Base-by-base conservation (phyloP, 2,329 filamentous ascomycete genomes). In the Zasmidium angulare region DNA sequence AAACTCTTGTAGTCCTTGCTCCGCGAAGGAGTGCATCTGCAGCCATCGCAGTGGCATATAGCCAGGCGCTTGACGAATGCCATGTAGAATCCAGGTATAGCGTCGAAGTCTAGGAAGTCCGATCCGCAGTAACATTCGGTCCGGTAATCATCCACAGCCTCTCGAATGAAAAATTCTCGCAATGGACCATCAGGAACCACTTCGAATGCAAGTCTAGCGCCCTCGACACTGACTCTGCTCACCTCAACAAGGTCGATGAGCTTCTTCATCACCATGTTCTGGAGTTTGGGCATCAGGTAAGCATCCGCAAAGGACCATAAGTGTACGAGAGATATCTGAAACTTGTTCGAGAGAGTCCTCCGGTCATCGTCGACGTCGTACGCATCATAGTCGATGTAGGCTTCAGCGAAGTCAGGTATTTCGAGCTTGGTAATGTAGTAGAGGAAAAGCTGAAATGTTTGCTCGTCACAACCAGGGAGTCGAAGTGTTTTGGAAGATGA, bases 371-470 rank as follows among this genome's bases (percentile, higher is more conserved):
- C n/a, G 36, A 17, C n/a, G 29, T 19, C 36, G 11, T 17, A 3
- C 7, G 36, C n/a, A 9, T 43, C 12, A 17, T 9, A 43, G 3
- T 17, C 11, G 6, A 9, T 17, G 36, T 9, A 29, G 26, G 11
- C 11, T 6, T 4, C 26, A 29, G 6, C 36, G 36, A 43, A 43
- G 4, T 43, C 36, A 10, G 36, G 36, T 3, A 43, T 14, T 7
- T 17, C n/a, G 12, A 17, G 11, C n/a, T 43, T 14, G n/a, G 53
- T 55, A 2, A 48, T 19, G 40, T 31, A 61, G 40, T 52, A 47
- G 3, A 61, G 24, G 53, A 61, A 53, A 2, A 53, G 31, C 20
- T 43, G 31, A 23, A 58, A 55, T 3, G 26, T 55, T 9, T 50
- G 20, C 9, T 23, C 40, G 23, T 51, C 31, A 29, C 55, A 52